Conservation (phyloP, 163 green algal genomes). For the Scenedesmus sp. region DNA sequence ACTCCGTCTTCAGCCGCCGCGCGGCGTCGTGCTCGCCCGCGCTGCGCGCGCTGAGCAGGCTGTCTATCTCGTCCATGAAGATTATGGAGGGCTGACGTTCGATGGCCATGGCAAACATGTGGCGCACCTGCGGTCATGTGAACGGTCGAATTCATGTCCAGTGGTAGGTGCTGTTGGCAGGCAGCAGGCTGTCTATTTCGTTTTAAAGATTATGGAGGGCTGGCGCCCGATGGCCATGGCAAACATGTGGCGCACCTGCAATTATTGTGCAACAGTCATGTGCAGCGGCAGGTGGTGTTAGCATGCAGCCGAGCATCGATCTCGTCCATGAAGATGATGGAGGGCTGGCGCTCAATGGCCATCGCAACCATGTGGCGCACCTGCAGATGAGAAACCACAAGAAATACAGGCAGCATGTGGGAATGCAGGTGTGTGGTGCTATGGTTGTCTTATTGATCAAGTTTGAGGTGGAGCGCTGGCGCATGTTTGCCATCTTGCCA, state of each 20-base stretch:
- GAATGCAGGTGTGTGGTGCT: neutral
- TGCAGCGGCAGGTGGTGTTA: neutral
- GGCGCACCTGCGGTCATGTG: conserved; percentile 49
- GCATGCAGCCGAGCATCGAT: conserved; percentile 66
- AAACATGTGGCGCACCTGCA: conserved; percentile 64
- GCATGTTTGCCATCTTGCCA: too few species aligned
- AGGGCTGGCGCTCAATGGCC: conserved; percentile 73
- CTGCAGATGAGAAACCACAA: neutral
- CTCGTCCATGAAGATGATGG: conserved; percentile 95
- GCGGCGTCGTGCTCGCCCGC: conserved; percentile 92
- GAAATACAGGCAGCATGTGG: too few species aligned
- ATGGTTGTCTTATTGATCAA: too few species aligned
- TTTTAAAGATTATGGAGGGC: conserved; percentile 70
- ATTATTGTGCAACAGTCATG: neutral
- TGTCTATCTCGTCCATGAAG: conserved; percentile 95
- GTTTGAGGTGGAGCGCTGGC: too few species aligned
- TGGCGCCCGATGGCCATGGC: conserved; percentile 69
- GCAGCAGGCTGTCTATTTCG: neutral
- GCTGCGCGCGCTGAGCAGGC: conserved; percentile 67
- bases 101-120: conserved; percentile 69
- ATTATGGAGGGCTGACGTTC: conserved; percentile 87
- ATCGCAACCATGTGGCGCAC: neutral
- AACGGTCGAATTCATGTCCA: neutral
- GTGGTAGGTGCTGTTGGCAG: too few species aligned
- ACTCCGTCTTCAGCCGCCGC: conserved; percentile 96